Conservation (phyloP, 345 rosid species). For the Ceriops decandra region DNA sequence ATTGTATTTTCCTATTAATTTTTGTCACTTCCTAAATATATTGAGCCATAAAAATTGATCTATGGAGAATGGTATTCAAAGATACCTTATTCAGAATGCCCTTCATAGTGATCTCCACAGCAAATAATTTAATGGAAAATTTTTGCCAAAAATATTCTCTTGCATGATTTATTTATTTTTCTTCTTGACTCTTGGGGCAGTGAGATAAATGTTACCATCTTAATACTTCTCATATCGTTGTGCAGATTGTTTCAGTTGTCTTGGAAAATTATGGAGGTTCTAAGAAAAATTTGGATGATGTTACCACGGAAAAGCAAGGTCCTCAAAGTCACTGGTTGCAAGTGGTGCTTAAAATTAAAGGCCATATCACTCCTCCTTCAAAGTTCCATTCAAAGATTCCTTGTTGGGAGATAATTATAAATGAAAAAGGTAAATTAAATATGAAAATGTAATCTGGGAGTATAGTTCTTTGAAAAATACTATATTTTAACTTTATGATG, state of each 20-base stretch:
- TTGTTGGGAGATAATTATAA: constrained; percentile 68
- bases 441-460: constrained; percentile 53
- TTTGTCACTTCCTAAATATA: too few relatives aligned
- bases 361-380: constrained; percentile 42
- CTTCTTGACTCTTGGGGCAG: not conserved
- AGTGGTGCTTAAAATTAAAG: constrained; percentile 70
- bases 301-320: constrained; percentile 26
- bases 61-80: too few relatives aligned
- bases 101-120: too few relatives aligned
- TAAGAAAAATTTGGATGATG: constrained; percentile 38
- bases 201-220: not conserved
- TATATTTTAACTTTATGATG: constrained; percentile 5
- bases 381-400: constrained; percentile 47
- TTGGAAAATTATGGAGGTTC: constrained; percentile 67
- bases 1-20: too few relatives aligned
- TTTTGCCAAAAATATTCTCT: too few relatives aligned
- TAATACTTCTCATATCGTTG: not conserved
- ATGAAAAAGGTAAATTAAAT: constrained; percentile 70
- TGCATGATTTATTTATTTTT: not conserved
- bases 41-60: too few relatives aligned
- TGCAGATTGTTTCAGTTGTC: constrained; percentile 80
- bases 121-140: too few relatives aligned
- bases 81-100: too few relatives aligned
- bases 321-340: constrained; percentile 60
- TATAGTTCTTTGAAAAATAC: constrained; percentile 15